Evolutionary conservation across 441 rosid species (phyloP).

Genomic region (Erysimum pusillum): DNA sequence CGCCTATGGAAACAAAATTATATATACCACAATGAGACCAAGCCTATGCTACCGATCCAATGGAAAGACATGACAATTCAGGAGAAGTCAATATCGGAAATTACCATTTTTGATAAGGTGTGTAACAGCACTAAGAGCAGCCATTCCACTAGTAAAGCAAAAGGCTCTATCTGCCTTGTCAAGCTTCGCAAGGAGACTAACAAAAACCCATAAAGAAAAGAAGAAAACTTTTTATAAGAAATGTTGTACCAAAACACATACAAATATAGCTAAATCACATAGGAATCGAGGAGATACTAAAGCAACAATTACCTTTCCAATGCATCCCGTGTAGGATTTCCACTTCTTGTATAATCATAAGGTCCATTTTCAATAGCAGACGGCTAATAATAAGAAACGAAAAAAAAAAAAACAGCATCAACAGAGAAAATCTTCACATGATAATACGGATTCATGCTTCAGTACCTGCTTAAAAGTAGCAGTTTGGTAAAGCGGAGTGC

Average conservation of each 20-base stretch:
- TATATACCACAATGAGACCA: conserved; percentile 21
- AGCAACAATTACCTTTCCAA: conserved; percentile 69
- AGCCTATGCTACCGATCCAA: neutral
- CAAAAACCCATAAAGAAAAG: conserved; percentile 30
- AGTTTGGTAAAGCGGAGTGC: conserved; percentile 91
- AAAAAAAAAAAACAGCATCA: conserved; percentile 21
- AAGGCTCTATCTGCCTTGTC: conserved; percentile 95
- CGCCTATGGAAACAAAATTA: conserved; percentile 55
- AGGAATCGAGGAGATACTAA: conserved; percentile 17
- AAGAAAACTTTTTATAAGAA: neutral
- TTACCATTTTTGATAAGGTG: conserved; percentile 79
- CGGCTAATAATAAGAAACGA: conserved; percentile 56
- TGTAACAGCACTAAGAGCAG: conserved; percentile 87
- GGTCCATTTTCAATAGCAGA: conserved; percentile 83
- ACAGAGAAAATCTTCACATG: neutral
- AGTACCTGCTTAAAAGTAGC: conserved; percentile 93
- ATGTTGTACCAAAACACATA: conserved; percentile 5
- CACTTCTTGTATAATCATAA: conserved; percentile 96
- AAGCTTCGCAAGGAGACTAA: conserved; percentile 90
- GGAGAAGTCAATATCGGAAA: conserved; percentile 2
- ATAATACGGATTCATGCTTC: neutral
- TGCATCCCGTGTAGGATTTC: conserved; percentile 91
- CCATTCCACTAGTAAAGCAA: conserved; percentile 99
- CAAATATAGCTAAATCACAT: neutral
- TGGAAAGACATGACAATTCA: neutral